Evolutionary conservation across 306 rosid genomes (phyloP), one percentile per base, ranked within the genome.

Genomic region (Quercus agrifolia): DNA sequence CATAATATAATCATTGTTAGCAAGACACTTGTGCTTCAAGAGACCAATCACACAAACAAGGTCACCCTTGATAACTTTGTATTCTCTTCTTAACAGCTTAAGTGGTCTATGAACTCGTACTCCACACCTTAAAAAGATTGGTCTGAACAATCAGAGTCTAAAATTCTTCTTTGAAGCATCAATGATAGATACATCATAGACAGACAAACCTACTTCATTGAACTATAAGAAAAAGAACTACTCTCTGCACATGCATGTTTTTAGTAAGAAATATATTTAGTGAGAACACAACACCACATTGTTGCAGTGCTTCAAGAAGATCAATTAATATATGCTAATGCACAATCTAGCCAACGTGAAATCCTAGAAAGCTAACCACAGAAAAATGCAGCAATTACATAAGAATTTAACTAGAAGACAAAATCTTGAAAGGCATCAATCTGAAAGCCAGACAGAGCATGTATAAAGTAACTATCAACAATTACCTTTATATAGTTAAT

Each of bases 401-500:
- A 21, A 20, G 64, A 15, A 15, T 63, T 28, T 30, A 28, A 61
- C 14, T 12, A 23, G 12, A 61, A 25, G 3, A 4, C 70, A 14
- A 28, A 6, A 30, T 30, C n/a, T 15, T 33, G 17, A 66, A 33
- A 66, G 18, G 71, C 49, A 33, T 3, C 71, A 17, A 66, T 33
- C 46, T 3, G 21, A 33, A 31, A 31, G 19, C 49, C 52, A 31
- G 17, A 13, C 17, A 73, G 38, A 25, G 74, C 19, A 64, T 21
- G 46, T 23, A 75, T 52, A 68, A 38, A 74, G 38, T 31, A 73
- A 71, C 70, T 44, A 84, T 30, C 77, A 61, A 73, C 25, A 74
- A 35, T 91, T 86, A 95, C 98, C 99, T 96, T 93, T 68, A 95
- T 90, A 76, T 95, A 93, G 84, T 95, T 95, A 4, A 95, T 89